A percentile compares a stretch with the other conserved stretches of the same genome.
Conservation (phyloP, 1,284 basidiomycete species). For the Rhodotorula sp. region DNA sequence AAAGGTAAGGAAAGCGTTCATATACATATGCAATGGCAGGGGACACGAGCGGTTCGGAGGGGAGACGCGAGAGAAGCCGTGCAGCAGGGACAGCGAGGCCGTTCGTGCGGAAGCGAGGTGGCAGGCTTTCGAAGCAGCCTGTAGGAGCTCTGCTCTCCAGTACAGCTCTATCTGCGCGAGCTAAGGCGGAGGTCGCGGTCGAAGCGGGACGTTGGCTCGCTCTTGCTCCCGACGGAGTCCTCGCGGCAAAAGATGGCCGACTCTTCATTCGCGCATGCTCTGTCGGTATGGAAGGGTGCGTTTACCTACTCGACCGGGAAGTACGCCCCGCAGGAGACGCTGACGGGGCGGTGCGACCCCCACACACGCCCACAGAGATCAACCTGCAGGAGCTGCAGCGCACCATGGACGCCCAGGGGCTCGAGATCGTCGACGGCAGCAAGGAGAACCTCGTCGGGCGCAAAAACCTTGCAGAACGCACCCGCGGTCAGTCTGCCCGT, state of each 20-base stretch:
- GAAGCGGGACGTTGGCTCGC: background rate
- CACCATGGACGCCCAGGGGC: conserved; percentile 81
- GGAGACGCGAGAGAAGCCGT: no score
- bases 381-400: conserved; percentile 88
- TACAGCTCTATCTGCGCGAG: background rate
- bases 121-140: no score
- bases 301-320: no score
- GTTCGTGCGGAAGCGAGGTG: no score
- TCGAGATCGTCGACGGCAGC: conserved; percentile 95
- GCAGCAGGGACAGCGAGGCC: background rate
- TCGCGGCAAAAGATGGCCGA: conserved; percentile 22
- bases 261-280: conserved; percentile 26
- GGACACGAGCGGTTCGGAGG: background rate
- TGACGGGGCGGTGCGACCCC: background rate
- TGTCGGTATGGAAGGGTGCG: conserved; percentile 36
- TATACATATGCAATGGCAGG: background rate
- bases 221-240: background rate
- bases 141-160: no score
- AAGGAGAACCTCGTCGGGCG: conserved; percentile 92
- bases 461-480: conserved; percentile 88
- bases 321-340: background rate
- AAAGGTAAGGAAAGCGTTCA: no score
- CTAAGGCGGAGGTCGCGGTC: background rate
- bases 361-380: conserved; percentile 63
- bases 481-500: conserved; percentile 66